Base-by-base conservation (phyloP, 805 yeast genomes). In the Huiozyma sinensis region DNA sequence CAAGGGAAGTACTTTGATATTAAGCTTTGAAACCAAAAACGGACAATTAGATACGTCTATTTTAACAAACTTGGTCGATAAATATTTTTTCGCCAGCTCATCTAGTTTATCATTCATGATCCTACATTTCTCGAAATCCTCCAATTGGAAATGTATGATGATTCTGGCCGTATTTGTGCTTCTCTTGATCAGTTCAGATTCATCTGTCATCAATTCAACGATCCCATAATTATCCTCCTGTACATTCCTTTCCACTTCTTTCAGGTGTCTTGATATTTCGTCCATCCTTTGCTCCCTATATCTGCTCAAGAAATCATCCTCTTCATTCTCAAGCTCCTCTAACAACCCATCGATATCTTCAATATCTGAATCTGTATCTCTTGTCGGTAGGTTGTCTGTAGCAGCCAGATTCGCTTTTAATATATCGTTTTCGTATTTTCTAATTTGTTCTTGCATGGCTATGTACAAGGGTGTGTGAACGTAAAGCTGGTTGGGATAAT, bases 1-100 rank as follows among this genome's bases (percentile, higher is more conserved):
- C 50, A 79, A 80, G 0, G 95, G 95, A 5, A 86, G 66, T 8
- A 81, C 78, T 56, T 81, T 76, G 41, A 87, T 70, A 3, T 68
- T 65, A 35, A 87, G 68, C 55, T 76, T 78, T 2, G 76, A 64
- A 5, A 78, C 86, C 38, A 87, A 64, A 55, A 86, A 86, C 4
- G 94, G 88, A 1, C 89, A 83, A 34, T 72, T 64, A 33, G 68
- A 73, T 0, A 84, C 95, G 44, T 72, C 67, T 4, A 83, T 71
- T 39, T 73, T 68, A 17, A 72, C 60, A 46, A 82, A 75, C 45
- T 67, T 69, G 1, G 83, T 67, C 2, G 67, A 64, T 39, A 81
- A 55, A 61, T 85, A 84, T 49, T 72, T 75, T 45, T 69, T 70
- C 1, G 90, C 77, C 6, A 85, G 54, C 41, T 40, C 49, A 29